These are phyloP conservation scores for Pichia terricola DNA, from an alignment of 1,139 yeast genomes.

Conservation along the genomic window DNA sequence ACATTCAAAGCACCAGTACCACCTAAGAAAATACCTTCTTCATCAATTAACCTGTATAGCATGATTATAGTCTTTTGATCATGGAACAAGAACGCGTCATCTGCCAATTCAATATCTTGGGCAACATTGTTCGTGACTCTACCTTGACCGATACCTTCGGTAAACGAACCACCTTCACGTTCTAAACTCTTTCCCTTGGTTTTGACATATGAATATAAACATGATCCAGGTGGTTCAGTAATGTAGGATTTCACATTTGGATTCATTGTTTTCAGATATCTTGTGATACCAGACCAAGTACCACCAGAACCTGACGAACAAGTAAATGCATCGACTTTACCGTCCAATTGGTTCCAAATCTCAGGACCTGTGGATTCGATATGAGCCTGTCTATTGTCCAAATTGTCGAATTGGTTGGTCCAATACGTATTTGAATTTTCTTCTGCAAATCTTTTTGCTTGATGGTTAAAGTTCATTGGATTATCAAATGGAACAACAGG, in stretches of 20 bases:
- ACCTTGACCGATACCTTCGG: conserved; percentile 96
- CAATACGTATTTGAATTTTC: conserved; percentile 67
- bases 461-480: conserved; percentile 77
- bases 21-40: conserved; percentile 86
- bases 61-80: conserved; percentile 68
- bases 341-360: conserved; percentile 78
- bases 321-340: conserved; percentile 76
- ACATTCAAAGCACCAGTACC: conserved; percentile 74
- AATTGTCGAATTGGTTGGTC: conserved; percentile 86
- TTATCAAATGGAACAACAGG: conserved; percentile 78
- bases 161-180: conserved; percentile 74
- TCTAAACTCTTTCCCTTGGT: conserved; percentile 30
- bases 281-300: conserved; percentile 74
- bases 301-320: conserved; percentile 93
- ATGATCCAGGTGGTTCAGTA: conserved; percentile 94
- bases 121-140: conserved; percentile 75
- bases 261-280: conserved; percentile 52
- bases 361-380: conserved; percentile 91
- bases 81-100: conserved; percentile 67
- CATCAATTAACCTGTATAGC: conserved; percentile 75
- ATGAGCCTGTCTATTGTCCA: conserved; percentile 83
- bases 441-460: conserved; percentile 79
- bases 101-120: conserved; percentile 59
- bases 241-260: conserved; percentile 40
- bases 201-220: conserved; percentile 65